These are phyloP conservation scores for Rhytidhysteron rufulum DNA, from an alignment of 2,329 filamentous ascomycete species.

Conservation along the genomic window DNA sequence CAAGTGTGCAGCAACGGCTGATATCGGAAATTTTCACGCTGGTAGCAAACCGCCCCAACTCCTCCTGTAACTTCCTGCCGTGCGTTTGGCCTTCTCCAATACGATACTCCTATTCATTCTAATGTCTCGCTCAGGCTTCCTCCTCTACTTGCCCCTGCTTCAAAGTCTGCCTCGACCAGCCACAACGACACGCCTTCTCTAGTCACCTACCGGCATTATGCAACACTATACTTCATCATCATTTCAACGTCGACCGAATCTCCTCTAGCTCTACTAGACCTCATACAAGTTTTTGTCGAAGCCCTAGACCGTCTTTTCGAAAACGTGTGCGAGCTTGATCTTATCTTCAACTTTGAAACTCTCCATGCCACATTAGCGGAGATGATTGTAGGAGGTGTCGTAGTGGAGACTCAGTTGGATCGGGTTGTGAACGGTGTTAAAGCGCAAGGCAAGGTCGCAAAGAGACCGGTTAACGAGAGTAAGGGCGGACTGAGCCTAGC, in stretches of 20 bases:
- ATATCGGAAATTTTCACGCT: constrained; percentile 97
- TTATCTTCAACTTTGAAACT: constrained; percentile 99
- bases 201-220: constrained; percentile 96
- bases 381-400: constrained; percentile 93
- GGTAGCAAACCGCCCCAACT: constrained; percentile 84
- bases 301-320: constrained; percentile 92
- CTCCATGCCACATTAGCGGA: constrained; percentile 86
- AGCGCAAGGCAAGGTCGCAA: constrained; percentile 70
- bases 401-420: constrained; percentile 87
- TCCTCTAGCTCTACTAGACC: constrained; percentile 87
- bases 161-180: constrained; percentile 38
- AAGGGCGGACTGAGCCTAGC: constrained; percentile 23
- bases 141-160: constrained; percentile 56
- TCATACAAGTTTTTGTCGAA: constrained; percentile 98
- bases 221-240: constrained; percentile 96
- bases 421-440: constrained; percentile 81
- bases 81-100: constrained; percentile 34
- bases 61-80: constrained; percentile 95
- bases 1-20: constrained; percentile 91
- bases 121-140: constrained; percentile 59
- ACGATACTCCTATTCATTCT: constrained; percentile 29
- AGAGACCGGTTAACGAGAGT: constrained; percentile 72
- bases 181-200: constrained; percentile 89
- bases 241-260: constrained; percentile 96
- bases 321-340: constrained; percentile 95